Evolutionary conservation across 768 basidiomycete genomes (phyloP), one percentile per base, ranked within the genome.

Genomic region (Agrocybe chaxingu): DNA sequence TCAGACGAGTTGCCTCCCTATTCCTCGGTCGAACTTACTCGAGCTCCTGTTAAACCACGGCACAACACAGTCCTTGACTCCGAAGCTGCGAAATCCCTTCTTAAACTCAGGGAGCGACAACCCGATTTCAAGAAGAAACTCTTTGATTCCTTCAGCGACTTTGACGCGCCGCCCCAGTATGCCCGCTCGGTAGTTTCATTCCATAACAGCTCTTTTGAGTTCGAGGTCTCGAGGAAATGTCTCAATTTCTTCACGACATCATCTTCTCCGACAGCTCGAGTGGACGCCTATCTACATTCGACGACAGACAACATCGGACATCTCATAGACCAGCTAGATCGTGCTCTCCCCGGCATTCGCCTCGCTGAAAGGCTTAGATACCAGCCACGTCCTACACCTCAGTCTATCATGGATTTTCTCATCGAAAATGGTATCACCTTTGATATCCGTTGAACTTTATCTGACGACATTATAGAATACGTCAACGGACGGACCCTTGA

Each of bases 271-370:
- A 40, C 45, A 11, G 36, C 10, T 9, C 13, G 18, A 18, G 16
- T 16, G 30, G 16, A 39, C 6, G 30, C 16, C 3, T 31, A n/a
- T 30, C 11, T 34, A 36, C 43, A 45, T 7, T 34, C 34, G 34
- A n/a, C 33, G 10, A 13, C 35, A 8, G 48, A 47, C 18, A 68
- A 70, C 8, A 61, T 78, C 42, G 59, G 57, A 4, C 48, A 51
- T 4, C 56, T 79, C 30, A 58, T 78, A 10, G 57, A 70, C 11
- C 66, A 62, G 34, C 63, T 83, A 11, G 75, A 77, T 36, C 35
- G 41, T 32, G 53, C 75, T 45, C 62, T 81, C 42, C 79, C 79
- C 36, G 80, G 79, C 6, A 73, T 77, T 29, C 68, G 77, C 32
- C 66, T 81, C 13, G 68, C 69, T 48, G 71, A 74, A 47, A 70